Evolutionary conservation across 345 rosid genomes (phyloP).

Genomic region (Cardiospermum halicacabum): DNA sequence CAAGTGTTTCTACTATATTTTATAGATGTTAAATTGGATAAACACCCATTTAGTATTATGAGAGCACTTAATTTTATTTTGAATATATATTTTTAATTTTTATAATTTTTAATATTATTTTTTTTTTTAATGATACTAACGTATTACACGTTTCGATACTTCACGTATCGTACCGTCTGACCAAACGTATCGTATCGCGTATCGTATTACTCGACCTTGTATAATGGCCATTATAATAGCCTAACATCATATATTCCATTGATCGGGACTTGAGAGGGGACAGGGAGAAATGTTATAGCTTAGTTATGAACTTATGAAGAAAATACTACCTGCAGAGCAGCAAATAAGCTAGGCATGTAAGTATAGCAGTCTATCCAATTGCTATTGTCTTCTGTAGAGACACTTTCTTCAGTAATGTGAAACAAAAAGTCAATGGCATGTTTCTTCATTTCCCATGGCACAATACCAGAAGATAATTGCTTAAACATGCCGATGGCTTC

Average conservation of each 20-base stretch:
- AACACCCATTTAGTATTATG: too few relatives aligned
- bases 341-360: conserved; percentile 53
- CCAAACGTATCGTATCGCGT: too few relatives aligned
- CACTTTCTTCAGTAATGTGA: conserved; percentile 43
- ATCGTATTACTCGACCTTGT: too few relatives aligned
- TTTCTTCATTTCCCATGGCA: conserved; percentile 67
- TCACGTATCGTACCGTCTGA: too few relatives aligned
- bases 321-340: conserved; percentile 59
- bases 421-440: conserved; percentile 63
- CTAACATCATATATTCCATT: conserved; percentile 30
- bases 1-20: too few relatives aligned
- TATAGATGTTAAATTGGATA: too few relatives aligned
- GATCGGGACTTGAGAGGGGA: conserved; percentile 17
- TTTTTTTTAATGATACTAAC: too few relatives aligned
- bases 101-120: too few relatives aligned
- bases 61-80: too few relatives aligned
- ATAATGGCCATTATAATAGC: conserved; percentile 50
- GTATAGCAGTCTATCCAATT: conserved; percentile 43
- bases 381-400: conserved; percentile 26
- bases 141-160: too few relatives aligned
- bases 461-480: conserved; percentile 45
- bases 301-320: conserved; percentile 10
- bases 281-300: conserved; percentile 5
- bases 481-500: conserved; percentile 72
- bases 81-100: too few relatives aligned